phyloP scores from a whole-genome alignment of 768 basidiomycete species.

The Tylopilus intermedius region DNA sequence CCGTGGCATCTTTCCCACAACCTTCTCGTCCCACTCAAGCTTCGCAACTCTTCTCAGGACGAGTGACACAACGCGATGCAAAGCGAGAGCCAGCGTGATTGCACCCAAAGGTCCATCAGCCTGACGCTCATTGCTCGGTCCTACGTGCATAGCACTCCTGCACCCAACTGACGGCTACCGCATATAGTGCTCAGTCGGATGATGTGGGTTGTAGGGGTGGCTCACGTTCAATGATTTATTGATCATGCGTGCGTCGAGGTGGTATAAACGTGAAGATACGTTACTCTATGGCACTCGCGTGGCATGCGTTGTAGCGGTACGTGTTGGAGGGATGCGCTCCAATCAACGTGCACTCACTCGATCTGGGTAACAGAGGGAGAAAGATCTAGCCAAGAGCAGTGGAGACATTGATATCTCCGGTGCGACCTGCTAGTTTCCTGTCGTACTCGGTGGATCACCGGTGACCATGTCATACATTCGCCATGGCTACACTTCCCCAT shows the following conservation, averaged over 20 bases:
- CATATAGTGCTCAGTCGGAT: conserved; percentile 2
- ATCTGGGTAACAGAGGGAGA: background rate
- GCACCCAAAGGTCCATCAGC: background rate
- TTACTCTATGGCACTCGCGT: background rate
- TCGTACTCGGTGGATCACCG: background rate
- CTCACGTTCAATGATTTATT: conserved; percentile 7
- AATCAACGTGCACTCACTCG: background rate
- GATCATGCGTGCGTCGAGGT: background rate
- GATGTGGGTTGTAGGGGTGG: conserved; percentile 8
- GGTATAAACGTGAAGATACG: background rate
- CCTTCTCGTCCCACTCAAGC: background rate
- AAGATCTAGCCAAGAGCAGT: background rate
- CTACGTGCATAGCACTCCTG: conserved; percentile 10
- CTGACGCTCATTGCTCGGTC: background rate
- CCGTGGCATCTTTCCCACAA: too few relatives aligned
- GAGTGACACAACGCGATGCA: background rate
- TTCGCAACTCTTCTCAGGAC: background rate
- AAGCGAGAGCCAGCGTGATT: background rate
- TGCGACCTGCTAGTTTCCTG: background rate
- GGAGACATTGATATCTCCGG: background rate
- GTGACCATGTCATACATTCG: background rate
- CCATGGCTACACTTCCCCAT: background rate
- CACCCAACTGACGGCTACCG: conserved; percentile 3
- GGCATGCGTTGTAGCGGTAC: background rate
- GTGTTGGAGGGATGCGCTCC: background rate